Conservation (phyloP, 768 basidiomycete species). For the Mycena latifolia region DNA sequence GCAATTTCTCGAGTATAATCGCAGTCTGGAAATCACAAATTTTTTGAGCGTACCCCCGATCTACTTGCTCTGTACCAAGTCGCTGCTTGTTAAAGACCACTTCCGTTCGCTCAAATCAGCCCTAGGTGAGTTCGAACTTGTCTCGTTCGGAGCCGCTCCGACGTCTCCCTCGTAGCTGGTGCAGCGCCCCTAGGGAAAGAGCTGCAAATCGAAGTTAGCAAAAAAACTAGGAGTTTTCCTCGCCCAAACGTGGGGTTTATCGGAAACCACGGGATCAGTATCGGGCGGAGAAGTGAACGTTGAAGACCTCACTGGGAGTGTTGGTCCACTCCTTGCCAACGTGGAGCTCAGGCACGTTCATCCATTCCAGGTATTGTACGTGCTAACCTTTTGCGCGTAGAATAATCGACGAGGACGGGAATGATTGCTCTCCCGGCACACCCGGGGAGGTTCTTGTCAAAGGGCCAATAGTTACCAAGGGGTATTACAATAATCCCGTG, state of each 20-base stretch:
- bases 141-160: too few relatives aligned
- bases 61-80: slow-evolving; percentile 26
- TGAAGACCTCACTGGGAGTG: slow-evolving; percentile 27
- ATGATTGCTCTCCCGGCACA: slow-evolving; percentile 24
- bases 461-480: slow-evolving; percentile 32
- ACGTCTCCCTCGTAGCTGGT: slow-evolving; percentile 13
- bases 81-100: slow-evolving; percentile 27
- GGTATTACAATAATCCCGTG: slow-evolving; percentile 34
- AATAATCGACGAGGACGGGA: slow-evolving; percentile 29
- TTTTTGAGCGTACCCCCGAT: slow-evolving; percentile 31
- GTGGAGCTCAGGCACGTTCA: slow-evolving; percentile 5
- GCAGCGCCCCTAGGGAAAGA: slow-evolving; percentile 33
- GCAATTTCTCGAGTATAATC: slow-evolving; percentile 28
- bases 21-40: slow-evolving; percentile 11
- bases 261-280: slow-evolving; percentile 25
- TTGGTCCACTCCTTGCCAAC: slow-evolving; percentile 11
- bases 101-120: slow-evolving; percentile 15
- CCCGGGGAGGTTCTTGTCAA: slow-evolving; percentile 30
- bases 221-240: slow-evolving; percentile 28
- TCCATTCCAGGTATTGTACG: too few relatives aligned
- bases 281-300: slow-evolving; percentile 9
- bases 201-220: slow-evolving; percentile 17
- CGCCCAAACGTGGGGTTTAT: slow-evolving; percentile 31
- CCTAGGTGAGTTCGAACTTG: slow-evolving; percentile 9
- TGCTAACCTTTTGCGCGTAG: too few relatives aligned